Evolutionary conservation across 176 grass and related monocot genomes (phyloP), one percentile per base, ranked within the genome.

Genomic region (Microstegium vimineum): DNA sequence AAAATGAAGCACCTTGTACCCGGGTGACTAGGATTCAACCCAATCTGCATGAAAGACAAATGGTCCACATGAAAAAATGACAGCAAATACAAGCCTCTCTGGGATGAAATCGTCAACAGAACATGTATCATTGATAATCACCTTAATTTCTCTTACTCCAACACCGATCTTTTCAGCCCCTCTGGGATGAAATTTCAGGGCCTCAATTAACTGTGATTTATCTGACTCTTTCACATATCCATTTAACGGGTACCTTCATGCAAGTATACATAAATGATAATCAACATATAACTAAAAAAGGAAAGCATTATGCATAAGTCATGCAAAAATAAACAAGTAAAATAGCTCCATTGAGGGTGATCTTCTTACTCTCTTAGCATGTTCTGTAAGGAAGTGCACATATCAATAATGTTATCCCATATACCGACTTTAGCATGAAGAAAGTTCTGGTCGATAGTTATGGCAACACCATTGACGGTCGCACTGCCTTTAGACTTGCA

Each of bases 351-450:
- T 37, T 18, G 22, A 75, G 46, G 57, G 27, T 41, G 62, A 76
- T 78, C 87, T 93, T 78, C 87, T 93, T 91, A 98, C 95, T 93
- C 86, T 81, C 88, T 37, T 86, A 98, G 78, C 59, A 95, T 94
- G 31, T 73, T 87, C 18, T 77, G 86, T 57, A 98, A 93, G 46
- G 71, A 90, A 78, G 86, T 83, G 63, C 66, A 72, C 95, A 98
- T 95, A 81, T 91, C 90, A 41, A 94, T 83, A 80, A 98, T 90
- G 81, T 88, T 87, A 30, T 87, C 54, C 92, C 88, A 94, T 68
- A 81, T 61, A 74, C 90, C 82, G 86, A 92, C 76, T 82, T 86
- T 86, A 31, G 79, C 84, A 72, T 13, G 69, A 83, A 84, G 69
- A 84, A 77, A 84, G 28, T 88, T 67, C 49, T 49, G 76, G 43